These are phyloP conservation scores for Lathyrus tuberosus DNA, from an alignment of 306 rosid species.

Conservation along the genomic window DNA sequence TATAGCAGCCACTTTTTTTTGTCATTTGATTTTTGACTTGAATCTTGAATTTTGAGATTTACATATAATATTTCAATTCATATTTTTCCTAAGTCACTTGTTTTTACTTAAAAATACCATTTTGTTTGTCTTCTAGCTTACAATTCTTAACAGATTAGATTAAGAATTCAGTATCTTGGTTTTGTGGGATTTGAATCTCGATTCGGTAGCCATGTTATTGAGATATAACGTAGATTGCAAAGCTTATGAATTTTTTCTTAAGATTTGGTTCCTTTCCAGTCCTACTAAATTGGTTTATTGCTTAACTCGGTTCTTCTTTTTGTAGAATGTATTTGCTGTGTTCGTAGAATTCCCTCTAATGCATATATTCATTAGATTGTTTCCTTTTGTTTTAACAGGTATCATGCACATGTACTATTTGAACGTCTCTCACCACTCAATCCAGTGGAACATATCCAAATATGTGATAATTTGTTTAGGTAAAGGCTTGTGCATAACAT, in stretches of 20 bases:
- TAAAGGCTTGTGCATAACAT: conserved; percentile 45
- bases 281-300: conserved; percentile 32
- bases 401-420: conserved; percentile 79
- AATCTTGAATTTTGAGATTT: not conserved
- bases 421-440: conserved; percentile 79
- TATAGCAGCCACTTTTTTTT: not conserved
- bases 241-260: conserved; percentile 12
- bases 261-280: conserved; percentile 28
- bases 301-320: not conserved
- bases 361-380: conserved; percentile 10
- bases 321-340: conserved; percentile 16
- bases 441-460: conserved; percentile 86
- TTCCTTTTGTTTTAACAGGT: conserved; percentile 55
- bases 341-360: conserved; percentile 6
- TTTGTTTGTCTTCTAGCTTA: not conserved
- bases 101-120: conserved; percentile 1
- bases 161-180: not conserved
- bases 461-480: conserved; percentile 88
- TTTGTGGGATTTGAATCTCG: not conserved
- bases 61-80: not conserved
- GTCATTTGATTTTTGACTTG: conserved; percentile 5
- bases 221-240: conserved; percentile 19
- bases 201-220: not conserved
- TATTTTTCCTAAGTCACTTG: conserved; percentile 5
- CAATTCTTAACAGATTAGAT: not conserved